These are phyloP conservation scores for Oxytropis ochrocephala DNA, from an alignment of 306 rosid species.

Conservation along the genomic window DNA sequence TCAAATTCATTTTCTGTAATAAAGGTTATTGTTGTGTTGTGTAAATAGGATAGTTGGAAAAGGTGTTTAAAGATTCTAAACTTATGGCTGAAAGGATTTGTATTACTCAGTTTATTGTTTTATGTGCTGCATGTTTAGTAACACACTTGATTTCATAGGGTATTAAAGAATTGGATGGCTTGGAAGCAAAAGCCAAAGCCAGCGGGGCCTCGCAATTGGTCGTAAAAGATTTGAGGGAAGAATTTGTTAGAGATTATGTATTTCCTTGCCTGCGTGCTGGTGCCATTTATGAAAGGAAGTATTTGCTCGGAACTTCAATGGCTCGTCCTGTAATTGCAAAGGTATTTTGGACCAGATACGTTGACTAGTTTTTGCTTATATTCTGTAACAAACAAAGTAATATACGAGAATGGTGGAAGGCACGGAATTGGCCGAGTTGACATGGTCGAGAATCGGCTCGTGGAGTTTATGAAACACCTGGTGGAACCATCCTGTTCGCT, in stretches of 20 bases:
- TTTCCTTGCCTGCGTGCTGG: slow-evolving; percentile 94
- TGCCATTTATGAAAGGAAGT: slow-evolving; percentile 91
- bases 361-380: too few species aligned
- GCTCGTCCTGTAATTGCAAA: slow-evolving; percentile 89
- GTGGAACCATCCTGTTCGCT: slow-evolving; percentile 79
- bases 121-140: background rate
- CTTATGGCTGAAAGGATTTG: background rate
- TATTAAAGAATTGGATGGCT: slow-evolving; percentile 75
- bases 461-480: slow-evolving; percentile 94
- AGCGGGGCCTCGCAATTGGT: slow-evolving; percentile 94
- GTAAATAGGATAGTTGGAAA: background rate
- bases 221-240: slow-evolving; percentile 80
- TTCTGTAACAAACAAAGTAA: too few species aligned
- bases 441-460: slow-evolving; percentile 94
- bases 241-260: slow-evolving; percentile 73
- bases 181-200: slow-evolving; percentile 85
- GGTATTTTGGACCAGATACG: too few species aligned
- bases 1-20: background rate
- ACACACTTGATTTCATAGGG: slow-evolving; percentile 42
- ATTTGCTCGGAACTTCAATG: slow-evolving; percentile 94
- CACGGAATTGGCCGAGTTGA: slow-evolving; percentile 87
- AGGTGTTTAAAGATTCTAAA: background rate
- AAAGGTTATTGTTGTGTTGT: background rate
- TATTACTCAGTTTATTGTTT: background rate
- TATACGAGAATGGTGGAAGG: slow-evolving; percentile 72